phyloP scores from a whole-genome alignment of 345 rosid genomes.

The Litchi chinensis region DNA sequence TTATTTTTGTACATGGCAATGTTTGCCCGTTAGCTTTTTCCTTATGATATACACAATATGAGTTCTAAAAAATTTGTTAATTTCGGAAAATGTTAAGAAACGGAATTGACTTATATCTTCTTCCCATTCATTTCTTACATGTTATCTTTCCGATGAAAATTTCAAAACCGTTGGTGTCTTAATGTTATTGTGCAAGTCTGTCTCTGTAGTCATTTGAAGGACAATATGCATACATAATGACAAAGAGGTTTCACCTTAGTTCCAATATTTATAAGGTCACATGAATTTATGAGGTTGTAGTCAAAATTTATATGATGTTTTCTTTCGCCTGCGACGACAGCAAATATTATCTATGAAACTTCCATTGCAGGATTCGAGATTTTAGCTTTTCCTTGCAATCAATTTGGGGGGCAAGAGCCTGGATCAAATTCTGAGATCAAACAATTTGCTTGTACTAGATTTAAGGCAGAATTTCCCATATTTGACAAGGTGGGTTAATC shows the following conservation, averaged over 20 bases:
- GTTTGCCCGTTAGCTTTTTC: no score
- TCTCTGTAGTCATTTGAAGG: background rate
- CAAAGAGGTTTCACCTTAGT: background rate
- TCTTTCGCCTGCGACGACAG: no score
- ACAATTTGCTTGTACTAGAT: conserved; percentile 75
- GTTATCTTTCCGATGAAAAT: background rate
- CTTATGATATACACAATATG: no score
- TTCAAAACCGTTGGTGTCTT: background rate
- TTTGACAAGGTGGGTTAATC: conserved; percentile 65
- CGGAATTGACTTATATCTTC: background rate
- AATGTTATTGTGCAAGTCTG: background rate
- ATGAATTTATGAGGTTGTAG: background rate
- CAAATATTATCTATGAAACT: background rate
- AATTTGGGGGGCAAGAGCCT: conserved; percentile 88
- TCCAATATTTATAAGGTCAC: background rate
- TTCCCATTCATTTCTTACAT: background rate
- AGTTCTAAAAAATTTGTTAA: background rate
- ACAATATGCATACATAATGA: no score
- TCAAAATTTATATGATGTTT: no score
- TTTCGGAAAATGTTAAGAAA: background rate
- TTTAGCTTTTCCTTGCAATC: conserved; percentile 95
- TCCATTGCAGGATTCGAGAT: conserved; percentile 70
- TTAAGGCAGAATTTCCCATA: conserved; percentile 92
- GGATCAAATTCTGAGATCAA: conserved; percentile 80
- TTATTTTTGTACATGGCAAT: background rate